Base-by-base conservation (phyloP, 179 eudicot genomes). In the Heliamphora pulchella region DNA sequence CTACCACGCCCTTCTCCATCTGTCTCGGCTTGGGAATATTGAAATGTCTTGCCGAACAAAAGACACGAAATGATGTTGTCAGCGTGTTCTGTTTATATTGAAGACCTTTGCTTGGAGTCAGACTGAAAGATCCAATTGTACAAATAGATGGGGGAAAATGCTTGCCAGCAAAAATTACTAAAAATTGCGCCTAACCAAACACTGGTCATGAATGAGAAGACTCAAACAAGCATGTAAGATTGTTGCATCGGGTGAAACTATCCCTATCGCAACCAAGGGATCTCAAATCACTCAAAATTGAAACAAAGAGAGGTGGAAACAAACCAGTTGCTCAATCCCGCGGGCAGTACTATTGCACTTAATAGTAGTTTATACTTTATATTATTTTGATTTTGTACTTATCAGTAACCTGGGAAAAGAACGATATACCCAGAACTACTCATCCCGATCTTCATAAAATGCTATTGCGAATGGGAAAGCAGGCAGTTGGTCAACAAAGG, bases 401-500 rank as follows among this genome's bases (percentile, higher is more conserved):
- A 31, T 31, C 31, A 31, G 31, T 31, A 31, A 31, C 31, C 31
- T 31, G 31, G 31, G 31, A 31, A 31, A 31, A 31, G 31, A 31
- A 31, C 31, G 31, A 31, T 31, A 31, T 31, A 74, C 63, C 31
- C 31, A 39, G 46, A 17, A 50, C 63, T 55, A 22, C 44, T 8
- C 18, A 74, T 13, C 63, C 77, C 54, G 62, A 50, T 44, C 64
- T 22, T 73, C 7, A 4, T 11, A 74, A 51, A 22, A 31, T 74
- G 48, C 59, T 31, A 18, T 74, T 13, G 64, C 77, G 39, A 74
- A 54, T 74, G 77, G 48, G 63, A 74, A 74, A 74, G 47, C 47
- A 53, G 54, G 39, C 44, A 22, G 76, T 17, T 53, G 43, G 31
- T 31, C 2, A 15, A 74, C n/a, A 31, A 74, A 74, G 77, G 11